These are phyloP conservation scores for Malassezia furfur DNA, from an alignment of 1,284 basidiomycete genomes.

Conservation along the genomic window DNA sequence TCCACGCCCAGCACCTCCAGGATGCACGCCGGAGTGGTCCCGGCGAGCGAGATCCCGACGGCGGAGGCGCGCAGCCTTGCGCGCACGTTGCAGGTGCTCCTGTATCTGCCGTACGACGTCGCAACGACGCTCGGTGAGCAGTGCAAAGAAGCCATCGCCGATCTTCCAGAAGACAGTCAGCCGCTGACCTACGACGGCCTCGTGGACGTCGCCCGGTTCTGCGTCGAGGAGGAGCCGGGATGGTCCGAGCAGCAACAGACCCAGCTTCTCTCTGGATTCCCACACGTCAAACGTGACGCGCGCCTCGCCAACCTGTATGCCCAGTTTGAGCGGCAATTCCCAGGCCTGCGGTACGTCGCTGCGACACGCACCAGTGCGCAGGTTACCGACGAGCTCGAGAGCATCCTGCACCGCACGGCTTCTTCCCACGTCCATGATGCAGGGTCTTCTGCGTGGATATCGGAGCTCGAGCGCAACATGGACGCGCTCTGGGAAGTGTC, in stretches of 20 bases:
- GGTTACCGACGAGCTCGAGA: slow-evolving; percentile 27
- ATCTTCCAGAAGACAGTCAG: slow-evolving; percentile 33
- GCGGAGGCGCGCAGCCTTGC: slow-evolving; percentile 27
- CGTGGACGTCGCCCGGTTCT: slow-evolving; percentile 44
- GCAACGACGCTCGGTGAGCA: slow-evolving; percentile 25
- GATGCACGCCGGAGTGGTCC: slow-evolving; percentile 7
- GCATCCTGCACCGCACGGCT: slow-evolving; percentile 14
- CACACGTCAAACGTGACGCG: neutral
- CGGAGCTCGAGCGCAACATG: slow-evolving; percentile 33
- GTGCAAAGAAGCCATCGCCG: slow-evolving; percentile 31
- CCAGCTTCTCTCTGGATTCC: neutral
- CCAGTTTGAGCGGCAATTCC: slow-evolving; percentile 39
- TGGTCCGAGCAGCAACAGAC: slow-evolving; percentile 19
- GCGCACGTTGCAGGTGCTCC: slow-evolving; percentile 26
- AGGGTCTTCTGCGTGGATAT: slow-evolving; percentile 26
- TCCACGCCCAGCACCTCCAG: neutral
- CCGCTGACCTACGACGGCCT: slow-evolving; percentile 43
- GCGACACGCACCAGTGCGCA: slow-evolving; percentile 53
- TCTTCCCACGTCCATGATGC: slow-evolving; percentile 12
- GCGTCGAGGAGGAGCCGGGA: slow-evolving; percentile 45
- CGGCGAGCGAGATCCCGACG: slow-evolving; percentile 23
- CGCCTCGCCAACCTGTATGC: slow-evolving; percentile 23
- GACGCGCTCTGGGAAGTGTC: slow-evolving; percentile 44
- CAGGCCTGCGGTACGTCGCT: slow-evolving; percentile 41
- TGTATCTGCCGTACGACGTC: slow-evolving; percentile 22